phyloP scores from a whole-genome alignment of 2,329 filamentous ascomycete species.

The Claviceps lovelessii region DNA sequence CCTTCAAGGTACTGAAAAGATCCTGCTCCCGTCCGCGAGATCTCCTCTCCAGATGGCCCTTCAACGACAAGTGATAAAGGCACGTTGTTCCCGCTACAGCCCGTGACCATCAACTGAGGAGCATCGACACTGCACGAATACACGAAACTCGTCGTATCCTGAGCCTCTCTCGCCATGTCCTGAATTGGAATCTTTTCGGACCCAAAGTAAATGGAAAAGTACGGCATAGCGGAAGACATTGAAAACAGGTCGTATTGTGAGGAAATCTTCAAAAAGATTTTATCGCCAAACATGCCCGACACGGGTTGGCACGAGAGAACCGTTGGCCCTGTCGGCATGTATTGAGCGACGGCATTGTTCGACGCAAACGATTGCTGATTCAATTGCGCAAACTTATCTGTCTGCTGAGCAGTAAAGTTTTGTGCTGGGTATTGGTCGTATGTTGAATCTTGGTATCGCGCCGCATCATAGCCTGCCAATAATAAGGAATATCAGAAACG shows the following conservation, averaged over 20 bases:
- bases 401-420: slow-evolving; percentile 30
- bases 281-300: slow-evolving; percentile 54
- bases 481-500: slow-evolving; percentile 10
- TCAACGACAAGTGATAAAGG: slow-evolving; percentile 41
- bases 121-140: slow-evolving; percentile 62
- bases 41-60: slow-evolving; percentile 35
- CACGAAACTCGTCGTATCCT: slow-evolving; percentile 45
- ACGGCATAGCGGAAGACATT: slow-evolving; percentile 39
- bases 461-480: slow-evolving; percentile 40
- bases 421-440: slow-evolving; percentile 39
- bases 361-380: slow-evolving; percentile 43
- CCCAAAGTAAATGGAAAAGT: slow-evolving; percentile 63
- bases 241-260: slow-evolving; percentile 57
- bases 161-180: slow-evolving; percentile 46
- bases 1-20: slow-evolving; percentile 37
- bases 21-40: slow-evolving; percentile 33
- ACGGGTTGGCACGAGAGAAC: slow-evolving; percentile 58
- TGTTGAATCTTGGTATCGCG: slow-evolving; percentile 43
- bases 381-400: slow-evolving; percentile 37
- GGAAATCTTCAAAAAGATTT: slow-evolving; percentile 59
- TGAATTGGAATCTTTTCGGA: slow-evolving; percentile 49
- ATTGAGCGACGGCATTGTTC: slow-evolving; percentile 51
- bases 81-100: slow-evolving; percentile 34
- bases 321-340: slow-evolving; percentile 45
- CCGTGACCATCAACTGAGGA: slow-evolving; percentile 43